Conservation (phyloP, 768 basidiomycete genomes). For the Boletus vinaceobasis region DNA sequence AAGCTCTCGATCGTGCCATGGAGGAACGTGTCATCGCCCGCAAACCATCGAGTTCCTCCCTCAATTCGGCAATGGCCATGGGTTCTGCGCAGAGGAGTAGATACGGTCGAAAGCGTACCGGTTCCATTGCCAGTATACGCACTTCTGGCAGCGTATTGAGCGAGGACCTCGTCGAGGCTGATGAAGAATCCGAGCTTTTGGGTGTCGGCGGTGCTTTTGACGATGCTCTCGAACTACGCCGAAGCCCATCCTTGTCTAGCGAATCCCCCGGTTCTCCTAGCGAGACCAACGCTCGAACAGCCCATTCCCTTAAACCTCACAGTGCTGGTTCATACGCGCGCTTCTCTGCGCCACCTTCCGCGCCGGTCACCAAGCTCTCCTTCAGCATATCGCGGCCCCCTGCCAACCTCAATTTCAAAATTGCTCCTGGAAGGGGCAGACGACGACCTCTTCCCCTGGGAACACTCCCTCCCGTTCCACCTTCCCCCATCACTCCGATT, state of each 20-base stretch:
- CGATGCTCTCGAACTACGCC: constrained; percentile 31
- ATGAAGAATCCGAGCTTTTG: constrained; percentile 71
- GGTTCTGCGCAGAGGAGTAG: constrained; percentile 62
- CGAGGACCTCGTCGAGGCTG: constrained; percentile 79
- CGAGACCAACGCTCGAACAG: constrained; percentile 26
- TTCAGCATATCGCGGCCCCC: constrained; percentile 44
- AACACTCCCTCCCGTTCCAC: constrained; percentile 66
- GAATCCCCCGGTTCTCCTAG: constrained; percentile 35
- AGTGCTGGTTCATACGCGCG: constrained; percentile 4
- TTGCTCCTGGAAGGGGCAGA: constrained; percentile 48
- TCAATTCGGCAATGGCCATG: constrained; percentile 64
- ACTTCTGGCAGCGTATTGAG: constrained; percentile 70
- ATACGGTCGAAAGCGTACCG: constrained; percentile 69
- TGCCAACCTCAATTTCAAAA: constrained; percentile 51
- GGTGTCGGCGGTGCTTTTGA: constrained; percentile 67
- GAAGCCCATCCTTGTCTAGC: constrained; percentile 34
- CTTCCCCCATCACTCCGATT: constrained; percentile 61
- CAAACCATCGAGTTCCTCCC: constrained; percentile 64
- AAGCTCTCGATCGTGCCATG: constrained; percentile 82
- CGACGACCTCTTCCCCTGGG: constrained; percentile 61
- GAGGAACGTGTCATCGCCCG: constrained; percentile 76
- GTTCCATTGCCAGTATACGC: constrained; percentile 68
- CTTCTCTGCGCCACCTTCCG: constrained; percentile 43
- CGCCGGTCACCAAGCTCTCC: constrained; percentile 55
- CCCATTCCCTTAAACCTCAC: constrained; percentile 20